These are phyloP conservation scores for Chalara sp. DNA, from an alignment of 2,329 filamentous ascomycete species.

Conservation along the genomic window DNA sequence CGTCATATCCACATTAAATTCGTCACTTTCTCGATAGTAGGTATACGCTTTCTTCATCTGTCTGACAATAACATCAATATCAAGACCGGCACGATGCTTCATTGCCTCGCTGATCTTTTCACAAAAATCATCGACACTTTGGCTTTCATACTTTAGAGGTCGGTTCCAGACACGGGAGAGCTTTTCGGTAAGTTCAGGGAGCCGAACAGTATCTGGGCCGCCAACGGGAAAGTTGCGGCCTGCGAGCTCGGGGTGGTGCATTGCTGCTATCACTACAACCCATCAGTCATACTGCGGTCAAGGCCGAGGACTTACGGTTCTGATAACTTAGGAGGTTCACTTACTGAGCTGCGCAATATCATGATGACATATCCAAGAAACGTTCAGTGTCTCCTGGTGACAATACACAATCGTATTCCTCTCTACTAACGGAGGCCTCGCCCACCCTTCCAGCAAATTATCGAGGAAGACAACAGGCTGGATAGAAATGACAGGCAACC, in stretches of 20 bases:
- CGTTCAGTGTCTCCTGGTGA: neutral
- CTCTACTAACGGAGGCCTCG: neutral
- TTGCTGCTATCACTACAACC: neutral
- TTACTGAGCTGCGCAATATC: neutral
- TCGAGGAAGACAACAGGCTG: neutral
- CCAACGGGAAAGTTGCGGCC: neutral
- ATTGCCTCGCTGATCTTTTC: neutral
- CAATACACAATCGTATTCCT: neutral
- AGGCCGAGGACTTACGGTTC: too few relatives aligned
- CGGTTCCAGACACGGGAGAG: neutral
- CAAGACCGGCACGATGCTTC: neutral
- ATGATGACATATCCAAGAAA: neutral
- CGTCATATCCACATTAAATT: neutral
- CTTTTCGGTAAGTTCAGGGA: neutral
- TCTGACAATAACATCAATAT: neutral
- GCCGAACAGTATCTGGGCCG: neutral
- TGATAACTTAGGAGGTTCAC: too few relatives aligned
- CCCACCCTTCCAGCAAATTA: neutral
- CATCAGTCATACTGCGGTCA: too few relatives aligned
- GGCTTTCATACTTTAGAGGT: neutral
- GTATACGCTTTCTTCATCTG: neutral
- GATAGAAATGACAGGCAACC: neutral
- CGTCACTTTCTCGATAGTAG: neutral
- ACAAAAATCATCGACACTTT: neutral
- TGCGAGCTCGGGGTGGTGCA: neutral